Conservation (phyloP, 139 green algal genomes). For the Chlamydomonas asymmetrica region DNA sequence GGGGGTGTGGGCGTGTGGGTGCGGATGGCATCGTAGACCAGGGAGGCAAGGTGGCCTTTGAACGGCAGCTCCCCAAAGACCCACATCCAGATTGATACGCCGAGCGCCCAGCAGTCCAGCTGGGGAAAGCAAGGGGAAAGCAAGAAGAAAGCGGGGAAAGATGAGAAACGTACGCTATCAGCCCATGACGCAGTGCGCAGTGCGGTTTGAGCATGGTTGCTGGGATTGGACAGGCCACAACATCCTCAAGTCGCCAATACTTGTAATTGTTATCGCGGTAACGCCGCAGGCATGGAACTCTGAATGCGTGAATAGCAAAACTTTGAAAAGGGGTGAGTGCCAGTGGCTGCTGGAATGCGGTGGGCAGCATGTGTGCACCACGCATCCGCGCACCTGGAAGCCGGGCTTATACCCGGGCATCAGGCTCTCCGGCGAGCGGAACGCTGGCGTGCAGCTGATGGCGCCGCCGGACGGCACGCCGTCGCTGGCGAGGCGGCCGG, state of each 20-base stretch:
- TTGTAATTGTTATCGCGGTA: too few relatives aligned
- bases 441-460: slow-evolving; percentile 44
- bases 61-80: slow-evolving; percentile 59
- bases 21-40: slow-evolving; percentile 55
- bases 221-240: too few relatives aligned
- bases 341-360: too few relatives aligned
- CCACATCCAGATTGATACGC: slow-evolving; percentile 61
- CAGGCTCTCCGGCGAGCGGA: slow-evolving; percentile 56
- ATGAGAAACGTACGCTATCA: not conserved
- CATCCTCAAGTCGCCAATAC: too few relatives aligned
- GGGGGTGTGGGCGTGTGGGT: not conserved
- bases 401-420: slow-evolving; percentile 43
- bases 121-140: slow-evolving; percentile 2
- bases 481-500: slow-evolving; percentile 33
- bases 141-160: not conserved
- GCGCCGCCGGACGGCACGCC: slow-evolving; percentile 16
- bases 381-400: slow-evolving; percentile 43
- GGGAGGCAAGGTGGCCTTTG: slow-evolving; percentile 42
- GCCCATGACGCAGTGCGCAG: too few relatives aligned
- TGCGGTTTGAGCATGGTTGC: too few relatives aligned
- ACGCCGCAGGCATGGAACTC: too few relatives aligned
- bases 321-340: too few relatives aligned
- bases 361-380: too few relatives aligned
- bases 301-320: too few relatives aligned
- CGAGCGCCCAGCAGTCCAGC: slow-evolving; percentile 64